A percentile compares a stretch with the other conserved stretches of the same genome.
phyloP scores from a whole-genome alignment of 1,139 yeast genomes.

The Sugiyamaella sp. region DNA sequence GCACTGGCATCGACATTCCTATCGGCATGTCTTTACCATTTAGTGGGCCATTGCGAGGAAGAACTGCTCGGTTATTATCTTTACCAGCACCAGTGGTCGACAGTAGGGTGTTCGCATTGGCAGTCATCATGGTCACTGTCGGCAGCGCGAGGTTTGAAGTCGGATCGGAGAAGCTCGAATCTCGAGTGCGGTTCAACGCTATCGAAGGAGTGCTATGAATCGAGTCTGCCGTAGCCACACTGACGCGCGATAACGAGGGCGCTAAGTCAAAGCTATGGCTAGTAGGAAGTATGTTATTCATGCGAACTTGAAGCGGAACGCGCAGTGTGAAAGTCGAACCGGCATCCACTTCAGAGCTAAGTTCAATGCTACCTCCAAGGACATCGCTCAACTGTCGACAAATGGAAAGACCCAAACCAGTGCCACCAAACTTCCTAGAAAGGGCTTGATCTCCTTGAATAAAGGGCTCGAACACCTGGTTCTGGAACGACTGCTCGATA shows the following conservation, averaged over 20 bases:
- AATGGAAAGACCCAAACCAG: slow-evolving; percentile 91
- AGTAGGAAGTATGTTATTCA: not conserved
- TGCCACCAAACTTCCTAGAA: slow-evolving; percentile 90
- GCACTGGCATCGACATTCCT: too few relatives aligned
- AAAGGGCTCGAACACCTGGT: slow-evolving; percentile 91
- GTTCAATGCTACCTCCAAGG: slow-evolving; percentile 67
- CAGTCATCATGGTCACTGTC: not conserved
- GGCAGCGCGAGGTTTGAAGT: not conserved
- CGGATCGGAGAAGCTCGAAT: slow-evolving; percentile 10
- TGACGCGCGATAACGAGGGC: slow-evolving; percentile 8
- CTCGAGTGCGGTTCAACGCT: slow-evolving; percentile 6
- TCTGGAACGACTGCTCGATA: slow-evolving; percentile 75
- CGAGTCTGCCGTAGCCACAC: slow-evolving; percentile 10
- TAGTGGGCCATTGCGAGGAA: slow-evolving; percentile 4
- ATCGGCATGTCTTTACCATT: slow-evolving; percentile 6
- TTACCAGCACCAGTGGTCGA: not conserved
- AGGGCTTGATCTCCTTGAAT: slow-evolving; percentile 96
- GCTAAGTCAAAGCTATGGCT: slow-evolving; percentile 9
- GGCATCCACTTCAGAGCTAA: slow-evolving; percentile 67
- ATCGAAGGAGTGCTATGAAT: slow-evolving; percentile 6
- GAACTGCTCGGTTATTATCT: not conserved
- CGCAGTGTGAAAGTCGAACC: slow-evolving; percentile 84
- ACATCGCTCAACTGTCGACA: slow-evolving; percentile 87
- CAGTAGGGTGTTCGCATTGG: not conserved
- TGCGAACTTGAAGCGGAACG: slow-evolving; percentile 63